Evolutionary conservation across 1,284 basidiomycete species (phyloP).

Genomic region (Fistulina hepatica): DNA sequence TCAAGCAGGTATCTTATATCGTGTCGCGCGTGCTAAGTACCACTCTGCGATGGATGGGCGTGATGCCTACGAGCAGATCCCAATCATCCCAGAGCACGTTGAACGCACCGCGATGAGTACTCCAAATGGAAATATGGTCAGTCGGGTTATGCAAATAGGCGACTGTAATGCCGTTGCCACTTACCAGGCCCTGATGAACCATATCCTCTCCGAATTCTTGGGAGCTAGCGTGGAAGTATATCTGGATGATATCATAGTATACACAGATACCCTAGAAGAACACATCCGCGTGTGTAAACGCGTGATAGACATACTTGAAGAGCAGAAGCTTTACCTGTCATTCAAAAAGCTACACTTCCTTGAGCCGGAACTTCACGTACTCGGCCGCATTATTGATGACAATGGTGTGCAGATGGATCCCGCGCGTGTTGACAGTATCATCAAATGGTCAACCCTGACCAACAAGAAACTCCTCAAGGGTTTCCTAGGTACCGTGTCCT

Average conservation of each 20-base stretch:
- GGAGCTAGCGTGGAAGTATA: conserved; percentile 23
- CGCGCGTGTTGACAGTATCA: conserved; percentile 20
- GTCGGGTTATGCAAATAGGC: conserved; percentile 21
- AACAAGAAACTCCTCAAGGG: conserved; percentile 5
- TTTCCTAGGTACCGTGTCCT: conserved; percentile 16
- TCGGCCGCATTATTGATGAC: conserved; percentile 12
- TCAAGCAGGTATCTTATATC: conserved; percentile 16
- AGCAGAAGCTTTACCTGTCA: neutral
- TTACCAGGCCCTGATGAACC: conserved; percentile 19
- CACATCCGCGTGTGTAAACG: conserved; percentile 19
- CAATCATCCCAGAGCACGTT: conserved; percentile 20
- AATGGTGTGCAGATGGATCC: conserved; percentile 19
- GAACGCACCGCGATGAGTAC: conserved; percentile 13
- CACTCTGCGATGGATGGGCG: conserved; percentile 19
- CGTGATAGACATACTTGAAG: neutral
- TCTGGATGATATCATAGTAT: conserved; percentile 24
- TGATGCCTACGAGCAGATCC: conserved; percentile 25
- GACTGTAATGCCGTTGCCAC: conserved; percentile 23
- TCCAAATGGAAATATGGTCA: conserved; percentile 24
- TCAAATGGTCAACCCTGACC: conserved; percentile 19
- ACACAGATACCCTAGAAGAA: conserved; percentile 20
- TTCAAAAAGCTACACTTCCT: neutral
- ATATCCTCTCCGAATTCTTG: conserved; percentile 20
- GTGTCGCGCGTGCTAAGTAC: conserved; percentile 12
- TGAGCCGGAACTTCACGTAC: neutral